A percentile compares a stretch with the other conserved stretches of the same genome.
Evolutionary conservation across 2,329 filamentous ascomycete genomes (phyloP).

Genomic region (Colletotrichum sp.): DNA sequence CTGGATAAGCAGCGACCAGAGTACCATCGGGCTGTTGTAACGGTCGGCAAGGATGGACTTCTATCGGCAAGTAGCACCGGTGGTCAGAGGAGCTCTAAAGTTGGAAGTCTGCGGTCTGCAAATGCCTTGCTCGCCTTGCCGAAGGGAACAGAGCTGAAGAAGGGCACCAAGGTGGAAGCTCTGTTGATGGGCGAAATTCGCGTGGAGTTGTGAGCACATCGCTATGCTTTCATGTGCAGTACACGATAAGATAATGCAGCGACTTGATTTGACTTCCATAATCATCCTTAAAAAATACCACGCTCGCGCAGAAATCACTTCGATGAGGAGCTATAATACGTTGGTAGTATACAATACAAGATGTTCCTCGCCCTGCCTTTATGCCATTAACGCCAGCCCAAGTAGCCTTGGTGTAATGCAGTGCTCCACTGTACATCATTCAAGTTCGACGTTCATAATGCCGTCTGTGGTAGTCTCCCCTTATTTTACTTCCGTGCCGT

Average conservation of each 20-base stretch:
- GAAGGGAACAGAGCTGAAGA: slow-evolving; percentile 66
- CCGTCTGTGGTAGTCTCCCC: background rate
- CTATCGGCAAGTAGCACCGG: slow-evolving; percentile 84
- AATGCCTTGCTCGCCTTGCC: slow-evolving; percentile 86
- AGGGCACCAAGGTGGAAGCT: slow-evolving; percentile 76
- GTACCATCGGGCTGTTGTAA: slow-evolving; percentile 86
- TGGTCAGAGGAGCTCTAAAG: slow-evolving; percentile 85
- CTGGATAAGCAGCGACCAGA: slow-evolving; percentile 81
- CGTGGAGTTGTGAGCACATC: background rate
- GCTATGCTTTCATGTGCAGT: background rate
- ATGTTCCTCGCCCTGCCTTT: slow-evolving; percentile 22
- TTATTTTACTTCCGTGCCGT: background rate
- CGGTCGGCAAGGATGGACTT: slow-evolving; percentile 67
- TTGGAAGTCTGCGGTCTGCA: slow-evolving; percentile 86
- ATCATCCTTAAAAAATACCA: background rate
- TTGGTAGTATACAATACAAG: slow-evolving; percentile 23
- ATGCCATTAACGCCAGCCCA: slow-evolving; percentile 25
- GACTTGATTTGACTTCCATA: background rate
- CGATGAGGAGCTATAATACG: slow-evolving; percentile 19
- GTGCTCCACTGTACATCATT: slow-evolving; percentile 19
- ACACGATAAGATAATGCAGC: background rate
- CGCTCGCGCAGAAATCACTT: slow-evolving; percentile 9
- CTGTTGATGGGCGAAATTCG: slow-evolving; percentile 72
- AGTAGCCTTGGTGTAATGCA: slow-evolving; percentile 24
- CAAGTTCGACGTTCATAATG: slow-evolving; percentile 5